Evolutionary conservation across 345 rosid genomes (phyloP), one percentile per base, ranked within the genome.

Genomic region (Cardamine chenopodiifolia): DNA sequence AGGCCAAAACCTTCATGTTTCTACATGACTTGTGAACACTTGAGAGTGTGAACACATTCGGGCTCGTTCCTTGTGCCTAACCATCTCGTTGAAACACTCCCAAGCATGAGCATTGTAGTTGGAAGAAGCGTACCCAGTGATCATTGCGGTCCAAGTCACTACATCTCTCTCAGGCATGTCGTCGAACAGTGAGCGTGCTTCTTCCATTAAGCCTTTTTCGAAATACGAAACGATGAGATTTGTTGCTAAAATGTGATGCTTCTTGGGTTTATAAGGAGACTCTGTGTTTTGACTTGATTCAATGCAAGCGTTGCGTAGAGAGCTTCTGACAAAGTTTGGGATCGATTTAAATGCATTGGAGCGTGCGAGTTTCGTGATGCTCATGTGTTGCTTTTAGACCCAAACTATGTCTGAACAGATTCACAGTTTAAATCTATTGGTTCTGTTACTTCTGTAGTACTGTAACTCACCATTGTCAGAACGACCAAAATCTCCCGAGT

Each of bases 21-120:
- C 83, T 90, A 74, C 94, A 88, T 80, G 88, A 88, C 80, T 89
- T 92, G 37, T 92, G 81, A 15, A 84, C 88, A 40, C 87, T 88
- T 0, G 97, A 92, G 34, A 87, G 23, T 1, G 97, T 84, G 75
- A 75, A 90, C 40, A 78, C 96, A 54, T 90, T 90, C 15, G 94
- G 96, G 47, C 23, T 57, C 5, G 56, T 78, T 48, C 71, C 88
- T 23, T 12, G 57, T 76, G n/a, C n/a, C 69, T 80, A 17, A 88
- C 0, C 97, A 92, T 92, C 60, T 80, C 86, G 2, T 80, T 47
- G 29, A 95, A 95, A 82, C 86, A 64, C 22, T 59, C 58, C 97
- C 96, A 95, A 3, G 94, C 88, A 13, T 50, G 57, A 37, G 39
- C 1, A 28, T 86, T 60, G 58, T 75, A 48, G 47, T 79, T 44